phyloP scores from a whole-genome alignment of 2,329 filamentous ascomycete species.

The Cordyceps cicadae region DNA sequence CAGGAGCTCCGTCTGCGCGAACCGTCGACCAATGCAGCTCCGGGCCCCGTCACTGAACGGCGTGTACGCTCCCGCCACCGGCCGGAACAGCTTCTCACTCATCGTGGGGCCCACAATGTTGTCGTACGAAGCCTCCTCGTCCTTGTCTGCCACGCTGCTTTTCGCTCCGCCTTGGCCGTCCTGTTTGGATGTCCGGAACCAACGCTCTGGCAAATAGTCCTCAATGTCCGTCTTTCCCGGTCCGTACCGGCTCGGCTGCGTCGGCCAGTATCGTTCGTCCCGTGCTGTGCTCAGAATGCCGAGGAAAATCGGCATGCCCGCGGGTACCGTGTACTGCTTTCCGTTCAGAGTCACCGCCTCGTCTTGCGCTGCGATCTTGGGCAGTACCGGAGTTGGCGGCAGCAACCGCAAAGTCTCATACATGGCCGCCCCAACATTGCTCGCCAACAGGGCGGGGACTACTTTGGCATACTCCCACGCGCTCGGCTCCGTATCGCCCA shows the following conservation, averaged over 20 bases:
- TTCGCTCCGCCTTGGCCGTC: conserved; percentile 13
- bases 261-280: conserved; percentile 67
- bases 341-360: conserved; percentile 55
- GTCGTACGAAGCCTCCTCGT: conserved; percentile 43
- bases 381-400: conserved; percentile 63
- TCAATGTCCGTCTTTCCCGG: conserved; percentile 47
- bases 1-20: conserved; percentile 52
- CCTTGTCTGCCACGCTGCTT: not conserved
- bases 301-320: conserved; percentile 46
- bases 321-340: conserved; percentile 49
- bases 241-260: conserved; percentile 36
- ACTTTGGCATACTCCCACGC: conserved; percentile 65
- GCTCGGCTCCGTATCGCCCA: conserved; percentile 48
- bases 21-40: conserved; percentile 48
- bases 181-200: conserved; percentile 43
- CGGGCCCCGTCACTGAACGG: conserved; percentile 52
- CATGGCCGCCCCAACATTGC: conserved; percentile 66
- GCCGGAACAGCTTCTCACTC: conserved; percentile 52
- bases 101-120: conserved; percentile 54
- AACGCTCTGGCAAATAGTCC: conserved; percentile 64
- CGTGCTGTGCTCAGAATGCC: conserved; percentile 49
- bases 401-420: conserved; percentile 69
- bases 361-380: conserved; percentile 49
- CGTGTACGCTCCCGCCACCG: conserved; percentile 45
- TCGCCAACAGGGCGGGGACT: conserved; percentile 57